phyloP scores from a whole-genome alignment of 768 basidiomycete genomes.

The Boletellus emodensis region DNA sequence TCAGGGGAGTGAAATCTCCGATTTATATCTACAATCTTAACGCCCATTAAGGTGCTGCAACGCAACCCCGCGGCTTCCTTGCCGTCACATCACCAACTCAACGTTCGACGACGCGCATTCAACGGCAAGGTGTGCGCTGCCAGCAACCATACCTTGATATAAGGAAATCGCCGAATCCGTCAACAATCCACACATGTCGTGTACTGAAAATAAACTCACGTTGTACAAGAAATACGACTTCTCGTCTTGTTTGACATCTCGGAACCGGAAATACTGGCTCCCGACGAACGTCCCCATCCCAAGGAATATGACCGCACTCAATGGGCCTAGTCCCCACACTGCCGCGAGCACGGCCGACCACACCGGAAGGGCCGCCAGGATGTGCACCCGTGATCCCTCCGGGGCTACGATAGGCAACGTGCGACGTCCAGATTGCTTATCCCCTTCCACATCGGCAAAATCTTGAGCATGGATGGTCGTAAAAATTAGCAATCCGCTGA shows the following conservation, averaged over 20 bases:
- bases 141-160: constrained; percentile 8
- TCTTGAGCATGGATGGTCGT: constrained; percentile 39
- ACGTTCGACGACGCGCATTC: constrained; percentile 3
- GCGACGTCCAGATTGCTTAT: constrained; percentile 25
- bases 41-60: too few relatives aligned
- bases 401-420: constrained; percentile 29
- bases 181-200: too few relatives aligned
- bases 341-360: constrained; percentile 7
- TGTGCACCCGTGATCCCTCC: constrained; percentile 12
- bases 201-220: constrained; percentile 1
- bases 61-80: too few relatives aligned
- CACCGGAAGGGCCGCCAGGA: constrained; percentile 9
- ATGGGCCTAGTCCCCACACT: constrained; percentile 8
- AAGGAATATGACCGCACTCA: constrained; percentile 6
- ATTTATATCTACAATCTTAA: too few relatives aligned
- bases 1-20: too few relatives aligned
- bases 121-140: constrained; percentile 6
- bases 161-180: not conserved
- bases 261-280: constrained; percentile 12
- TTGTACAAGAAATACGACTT: constrained; percentile 13
- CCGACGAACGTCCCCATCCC: constrained; percentile 14
- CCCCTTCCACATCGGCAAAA: constrained; percentile 32
- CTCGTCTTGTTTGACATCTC: constrained; percentile 8
- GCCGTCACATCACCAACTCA: constrained; percentile 3
- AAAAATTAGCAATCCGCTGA: constrained; percentile 29